A percentile compares a stretch with the other conserved stretches of the same genome.
phyloP scores from a whole-genome alignment of 495 filamentous ascomycete species.

The Penicillium canescens region DNA sequence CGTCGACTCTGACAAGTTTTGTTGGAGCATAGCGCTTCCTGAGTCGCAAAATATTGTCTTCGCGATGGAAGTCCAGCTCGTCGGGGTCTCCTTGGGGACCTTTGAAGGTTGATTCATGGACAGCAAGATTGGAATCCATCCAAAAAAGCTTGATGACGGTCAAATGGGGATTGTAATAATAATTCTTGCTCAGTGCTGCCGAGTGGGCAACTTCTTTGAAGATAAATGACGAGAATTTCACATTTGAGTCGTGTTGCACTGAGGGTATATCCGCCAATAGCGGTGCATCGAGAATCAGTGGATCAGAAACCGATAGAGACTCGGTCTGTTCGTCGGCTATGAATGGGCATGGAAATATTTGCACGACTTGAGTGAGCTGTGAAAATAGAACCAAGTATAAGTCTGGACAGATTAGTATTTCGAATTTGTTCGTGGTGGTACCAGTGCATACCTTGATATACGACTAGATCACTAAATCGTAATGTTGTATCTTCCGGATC shows the following conservation, averaged over 20 bases:
- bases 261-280: background rate
- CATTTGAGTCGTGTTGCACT: conserved; percentile 1
- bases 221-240: conserved; percentile 32
- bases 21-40: conserved; percentile 19
- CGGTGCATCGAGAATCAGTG: conserved; percentile 40
- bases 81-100: conserved; percentile 9
- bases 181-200: conserved; percentile 5
- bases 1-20: conserved; percentile 5
- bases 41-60: conserved; percentile 23
- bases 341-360: conserved; percentile 37
- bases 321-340: conserved; percentile 14
- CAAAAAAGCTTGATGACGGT: conserved; percentile 41
- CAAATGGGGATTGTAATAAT: conserved; percentile 20
- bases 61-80: conserved; percentile 6
- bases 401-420: conserved; percentile 19
- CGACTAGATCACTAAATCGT: conserved; percentile 29
- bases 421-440: background rate
- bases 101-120: conserved; percentile 37
- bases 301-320: conserved; percentile 33
- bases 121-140: conserved; percentile 31
- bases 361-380: conserved; percentile 36
- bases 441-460: conserved; percentile 30
- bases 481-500: conserved; percentile 48
- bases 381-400: conserved; percentile 45
- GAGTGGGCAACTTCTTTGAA: conserved; percentile 37